phyloP scores from a whole-genome alignment of 768 basidiomycete species.

The Amyloporia xantha region DNA sequence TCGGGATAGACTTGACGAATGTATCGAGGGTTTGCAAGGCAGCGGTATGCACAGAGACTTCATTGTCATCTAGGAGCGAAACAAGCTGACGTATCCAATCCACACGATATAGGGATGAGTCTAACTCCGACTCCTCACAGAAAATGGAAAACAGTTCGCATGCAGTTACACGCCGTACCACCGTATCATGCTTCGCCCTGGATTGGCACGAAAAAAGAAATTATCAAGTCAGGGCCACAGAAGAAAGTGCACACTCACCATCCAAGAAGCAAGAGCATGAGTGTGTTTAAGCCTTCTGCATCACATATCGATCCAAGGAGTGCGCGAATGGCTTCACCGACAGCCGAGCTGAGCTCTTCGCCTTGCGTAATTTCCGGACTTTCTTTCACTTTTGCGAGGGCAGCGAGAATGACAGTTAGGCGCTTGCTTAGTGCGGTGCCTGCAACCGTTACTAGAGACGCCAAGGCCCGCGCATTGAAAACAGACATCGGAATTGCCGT shows the following conservation, averaged over 20 bases:
- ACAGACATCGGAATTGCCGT: constrained; percentile 86
- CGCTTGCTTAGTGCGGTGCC: constrained; percentile 85
- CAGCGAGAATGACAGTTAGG: constrained; percentile 67
- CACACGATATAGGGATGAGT: constrained; percentile 77
- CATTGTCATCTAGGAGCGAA: constrained; percentile 71
- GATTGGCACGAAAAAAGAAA: too few species aligned
- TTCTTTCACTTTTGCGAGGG: constrained; percentile 76
- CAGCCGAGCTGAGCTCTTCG: constrained; percentile 62
- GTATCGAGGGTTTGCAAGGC: constrained; percentile 80
- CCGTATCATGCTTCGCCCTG: constrained; percentile 77
- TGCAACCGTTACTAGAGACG: constrained; percentile 88
- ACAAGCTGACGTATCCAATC: constrained; percentile 94
- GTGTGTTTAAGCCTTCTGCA: constrained; percentile 78
- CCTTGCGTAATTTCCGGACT: constrained; percentile 43
- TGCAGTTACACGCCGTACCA: constrained; percentile 68
- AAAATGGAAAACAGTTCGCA: constrained; percentile 75
- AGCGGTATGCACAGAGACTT: constrained; percentile 69
- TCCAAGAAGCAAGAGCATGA: constrained; percentile 84
- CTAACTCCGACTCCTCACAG: constrained; percentile 77
- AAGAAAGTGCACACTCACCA: constrained; percentile 48
- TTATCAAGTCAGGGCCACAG: neutral
- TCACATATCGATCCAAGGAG: constrained; percentile 77
- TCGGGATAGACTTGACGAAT: constrained; percentile 85
- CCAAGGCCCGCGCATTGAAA: constrained; percentile 91
- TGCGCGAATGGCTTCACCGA: constrained; percentile 70